phyloP scores from a whole-genome alignment of 352 stramenopile species.

The Poterioochromonas sp. region DNA sequence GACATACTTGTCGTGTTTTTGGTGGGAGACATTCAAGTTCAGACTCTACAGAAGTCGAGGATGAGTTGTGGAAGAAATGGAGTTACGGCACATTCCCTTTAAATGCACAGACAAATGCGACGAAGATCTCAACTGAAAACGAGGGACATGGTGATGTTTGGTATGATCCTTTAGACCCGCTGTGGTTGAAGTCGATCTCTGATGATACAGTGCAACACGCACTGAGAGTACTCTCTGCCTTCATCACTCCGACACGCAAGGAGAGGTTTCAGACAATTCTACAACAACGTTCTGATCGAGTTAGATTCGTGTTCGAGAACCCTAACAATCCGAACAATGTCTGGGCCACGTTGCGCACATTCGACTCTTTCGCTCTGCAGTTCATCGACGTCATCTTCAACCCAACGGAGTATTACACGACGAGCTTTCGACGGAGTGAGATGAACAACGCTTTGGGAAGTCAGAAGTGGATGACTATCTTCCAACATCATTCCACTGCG shows the following conservation, averaged over 20 bases:
- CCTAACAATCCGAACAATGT: conserved; percentile 61
- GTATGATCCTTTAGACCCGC: background rate
- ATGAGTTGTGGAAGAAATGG: background rate
- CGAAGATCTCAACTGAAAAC: background rate
- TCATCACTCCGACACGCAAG: background rate
- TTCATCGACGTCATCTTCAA: conserved; percentile 60
- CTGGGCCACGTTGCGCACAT: conserved; percentile 62
- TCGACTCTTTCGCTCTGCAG: conserved; percentile 59
- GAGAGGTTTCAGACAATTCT: conserved; percentile 27
- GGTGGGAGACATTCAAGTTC: too few relatives aligned
- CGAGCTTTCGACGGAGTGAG: conserved; percentile 38
- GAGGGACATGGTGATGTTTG: background rate
- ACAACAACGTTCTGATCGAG: conserved; percentile 2
- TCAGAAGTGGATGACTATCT: conserved; percentile 45
- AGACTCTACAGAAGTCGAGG: background rate
- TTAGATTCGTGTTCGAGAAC: conserved; percentile 53
- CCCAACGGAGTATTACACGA: conserved; percentile 49
- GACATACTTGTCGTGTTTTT: too few relatives aligned
- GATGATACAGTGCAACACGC: background rate
- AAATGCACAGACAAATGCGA: background rate
- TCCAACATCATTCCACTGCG: conserved; percentile 38
- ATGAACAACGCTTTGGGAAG: conserved; percentile 44
- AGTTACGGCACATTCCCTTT: background rate
- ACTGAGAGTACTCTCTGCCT: background rate
- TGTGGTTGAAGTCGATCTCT: background rate